These are phyloP conservation scores for Lactifluus volemus DNA, from an alignment of 768 basidiomycete genomes.

Conservation along the genomic window DNA sequence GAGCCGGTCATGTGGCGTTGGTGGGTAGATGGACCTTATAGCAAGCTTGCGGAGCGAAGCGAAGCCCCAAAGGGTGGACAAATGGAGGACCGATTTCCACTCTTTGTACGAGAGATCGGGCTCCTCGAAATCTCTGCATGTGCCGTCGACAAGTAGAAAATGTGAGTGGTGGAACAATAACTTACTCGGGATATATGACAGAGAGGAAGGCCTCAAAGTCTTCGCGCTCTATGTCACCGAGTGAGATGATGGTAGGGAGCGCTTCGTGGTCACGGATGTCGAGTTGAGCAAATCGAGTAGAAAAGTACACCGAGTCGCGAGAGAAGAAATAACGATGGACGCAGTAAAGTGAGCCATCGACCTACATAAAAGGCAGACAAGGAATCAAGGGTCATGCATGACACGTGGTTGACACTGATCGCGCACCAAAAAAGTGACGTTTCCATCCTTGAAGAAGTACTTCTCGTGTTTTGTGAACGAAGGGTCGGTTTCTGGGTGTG, in stretches of 20 bases:
- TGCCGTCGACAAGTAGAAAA: too few relatives aligned
- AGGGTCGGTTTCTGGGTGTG: not conserved
- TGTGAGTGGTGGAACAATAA: too few relatives aligned
- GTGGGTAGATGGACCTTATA: too few relatives aligned
- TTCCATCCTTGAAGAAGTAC: constrained; percentile 16
- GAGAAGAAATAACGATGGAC: constrained; percentile 10
- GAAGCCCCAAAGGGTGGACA: too few relatives aligned
- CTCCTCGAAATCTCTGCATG: too few relatives aligned
- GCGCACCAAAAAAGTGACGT: constrained; percentile 13
- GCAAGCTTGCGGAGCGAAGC: too few relatives aligned
- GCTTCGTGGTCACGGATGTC: not conserved
- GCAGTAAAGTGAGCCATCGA: constrained; percentile 6
- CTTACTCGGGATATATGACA: too few relatives aligned
- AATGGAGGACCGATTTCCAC: too few relatives aligned
- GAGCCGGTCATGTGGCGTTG: too few relatives aligned
- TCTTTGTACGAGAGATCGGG: too few relatives aligned
- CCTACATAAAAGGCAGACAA: not conserved
- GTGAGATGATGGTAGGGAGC: not conserved
- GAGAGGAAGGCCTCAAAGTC: too few relatives aligned
- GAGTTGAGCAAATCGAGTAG: not conserved
- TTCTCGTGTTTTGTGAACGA: constrained; percentile 2
- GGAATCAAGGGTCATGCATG: not conserved
- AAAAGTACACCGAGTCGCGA: constrained; percentile 10
- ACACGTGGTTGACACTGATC: not conserved
- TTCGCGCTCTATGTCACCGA: not conserved